Percentiles rank a stretch among this genome's conserved stretches.
phyloP scores from a whole-genome alignment of 129 eudicot species.

The Artemisia annua region DNA sequence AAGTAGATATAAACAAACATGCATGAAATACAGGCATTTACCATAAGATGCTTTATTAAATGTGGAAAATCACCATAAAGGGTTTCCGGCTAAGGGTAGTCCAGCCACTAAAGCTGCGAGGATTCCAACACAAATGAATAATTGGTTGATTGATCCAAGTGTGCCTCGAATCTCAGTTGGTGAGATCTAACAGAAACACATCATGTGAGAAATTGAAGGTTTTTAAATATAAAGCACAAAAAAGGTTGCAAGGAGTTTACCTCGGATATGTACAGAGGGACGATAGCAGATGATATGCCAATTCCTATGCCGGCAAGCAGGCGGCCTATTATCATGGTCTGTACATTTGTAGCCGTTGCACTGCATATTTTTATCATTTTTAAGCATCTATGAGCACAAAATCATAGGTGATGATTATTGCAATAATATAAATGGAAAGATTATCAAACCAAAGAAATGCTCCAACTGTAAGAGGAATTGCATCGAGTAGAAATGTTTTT shows the following conservation, averaged over 20 bases:
- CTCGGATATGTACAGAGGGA: conserved; percentile 96
- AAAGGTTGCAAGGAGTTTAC: conserved; percentile 34
- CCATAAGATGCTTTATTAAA: neutral
- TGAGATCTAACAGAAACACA: conserved; percentile 15
- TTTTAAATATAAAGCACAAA: conserved; percentile 11
- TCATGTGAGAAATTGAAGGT: conserved; percentile 20
- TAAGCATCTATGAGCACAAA: neutral
- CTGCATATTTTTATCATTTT: conserved; percentile 39
- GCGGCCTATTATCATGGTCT: conserved; percentile 87
- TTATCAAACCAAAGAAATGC: conserved; percentile 73
- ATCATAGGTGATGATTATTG: neutral
- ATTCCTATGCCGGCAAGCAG: conserved; percentile 95
- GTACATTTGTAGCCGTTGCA: conserved; percentile 72
- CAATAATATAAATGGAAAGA: neutral
- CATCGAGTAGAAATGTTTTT: conserved; percentile 76
- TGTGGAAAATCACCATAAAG: no score
- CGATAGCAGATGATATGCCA: conserved; percentile 95
- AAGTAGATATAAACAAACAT: neutral
- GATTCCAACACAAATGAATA: no score
- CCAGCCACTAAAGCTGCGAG: no score
- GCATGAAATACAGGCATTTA: neutral
- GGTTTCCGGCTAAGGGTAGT: no score
- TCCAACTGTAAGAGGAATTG: conserved; percentile 87
- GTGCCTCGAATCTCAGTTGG: no score
- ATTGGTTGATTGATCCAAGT: no score